Evolutionary conservation across 441 rosid species (phyloP).

Genomic region (Viola pubescens): DNA sequence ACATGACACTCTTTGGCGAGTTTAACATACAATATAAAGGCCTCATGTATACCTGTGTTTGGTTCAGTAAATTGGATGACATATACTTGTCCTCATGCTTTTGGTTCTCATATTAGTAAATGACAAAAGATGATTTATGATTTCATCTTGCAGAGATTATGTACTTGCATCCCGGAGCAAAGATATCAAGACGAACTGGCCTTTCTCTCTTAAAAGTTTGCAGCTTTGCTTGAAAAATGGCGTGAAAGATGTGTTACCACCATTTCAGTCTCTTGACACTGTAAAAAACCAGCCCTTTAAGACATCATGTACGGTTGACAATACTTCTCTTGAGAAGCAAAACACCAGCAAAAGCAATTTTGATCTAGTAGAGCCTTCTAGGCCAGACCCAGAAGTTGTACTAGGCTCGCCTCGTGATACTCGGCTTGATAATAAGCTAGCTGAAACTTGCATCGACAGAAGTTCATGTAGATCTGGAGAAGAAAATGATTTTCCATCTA

Average conservation of each 20-base stretch:
- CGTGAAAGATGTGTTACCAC: slow-evolving; percentile 74
- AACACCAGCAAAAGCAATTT: slow-evolving; percentile 15
- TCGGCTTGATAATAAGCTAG: slow-evolving; percentile 22
- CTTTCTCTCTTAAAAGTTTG: slow-evolving; percentile 69
- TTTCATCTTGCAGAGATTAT: slow-evolving; percentile 69
- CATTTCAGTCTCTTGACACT: slow-evolving; percentile 48
- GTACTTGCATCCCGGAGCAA: slow-evolving; percentile 60
- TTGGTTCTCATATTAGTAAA: neutral
- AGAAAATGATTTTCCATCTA: slow-evolving; percentile 54
- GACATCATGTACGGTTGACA: slow-evolving; percentile 30
- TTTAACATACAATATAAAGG: slow-evolving; percentile 13
- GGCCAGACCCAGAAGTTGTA: slow-evolving; percentile 21
- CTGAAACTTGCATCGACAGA: slow-evolving; percentile 28
- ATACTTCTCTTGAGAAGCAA: slow-evolving; percentile 24
- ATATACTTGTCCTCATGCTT: too few species aligned
- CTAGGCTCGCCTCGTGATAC: slow-evolving; percentile 26
- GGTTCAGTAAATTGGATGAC: neutral
- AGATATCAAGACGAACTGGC: slow-evolving; percentile 83
- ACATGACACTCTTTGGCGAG: neutral
- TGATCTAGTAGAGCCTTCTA: slow-evolving; percentile 24
- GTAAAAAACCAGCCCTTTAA: slow-evolving; percentile 35
- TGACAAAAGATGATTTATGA: slow-evolving; percentile 6
- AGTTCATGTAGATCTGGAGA: slow-evolving; percentile 45
- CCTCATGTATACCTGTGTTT: slow-evolving; percentile 5
- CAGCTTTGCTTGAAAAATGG: slow-evolving; percentile 82